These are phyloP conservation scores for Tylopilus plumbeoviolaceoides DNA, from an alignment of 768 basidiomycete genomes.

Conservation along the genomic window DNA sequence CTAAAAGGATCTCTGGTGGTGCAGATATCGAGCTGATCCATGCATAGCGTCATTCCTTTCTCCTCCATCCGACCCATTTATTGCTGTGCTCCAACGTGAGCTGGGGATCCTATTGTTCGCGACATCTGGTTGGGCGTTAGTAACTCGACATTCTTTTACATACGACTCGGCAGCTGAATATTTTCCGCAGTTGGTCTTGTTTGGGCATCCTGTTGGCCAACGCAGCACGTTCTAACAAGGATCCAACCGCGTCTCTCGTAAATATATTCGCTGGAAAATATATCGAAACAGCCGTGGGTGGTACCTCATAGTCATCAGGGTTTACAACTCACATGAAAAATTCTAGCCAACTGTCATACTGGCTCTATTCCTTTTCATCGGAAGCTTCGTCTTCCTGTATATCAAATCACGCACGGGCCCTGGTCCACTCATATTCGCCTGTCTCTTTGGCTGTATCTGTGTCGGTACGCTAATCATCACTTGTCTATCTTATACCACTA, in stretches of 20 bases:
- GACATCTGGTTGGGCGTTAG: slow-evolving; percentile 56
- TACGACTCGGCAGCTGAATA: not conserved
- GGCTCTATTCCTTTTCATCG: slow-evolving; percentile 60
- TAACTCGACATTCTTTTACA: slow-evolving; percentile 4
- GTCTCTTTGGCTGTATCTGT: slow-evolving; percentile 56
- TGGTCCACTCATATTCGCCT: slow-evolving; percentile 57
- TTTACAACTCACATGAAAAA: not conserved
- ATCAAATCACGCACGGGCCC: slow-evolving; percentile 58
- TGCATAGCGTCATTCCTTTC: slow-evolving; percentile 56
- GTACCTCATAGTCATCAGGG: not conserved
- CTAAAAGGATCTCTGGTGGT: not conserved
- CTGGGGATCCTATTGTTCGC: slow-evolving; percentile 48
- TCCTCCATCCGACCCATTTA: slow-evolving; percentile 64
- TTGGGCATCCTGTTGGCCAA: slow-evolving; percentile 62
- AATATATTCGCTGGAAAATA: slow-evolving; percentile 50
- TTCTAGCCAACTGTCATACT: slow-evolving; percentile 54
- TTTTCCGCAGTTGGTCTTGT: slow-evolving; percentile 56
- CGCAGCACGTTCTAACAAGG: slow-evolving; percentile 45
- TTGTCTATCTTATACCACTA: not conserved
- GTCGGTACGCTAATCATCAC: slow-evolving; percentile 38
- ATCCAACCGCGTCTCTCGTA: slow-evolving; percentile 34
- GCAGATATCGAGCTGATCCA: slow-evolving; percentile 1
- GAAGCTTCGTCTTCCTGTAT: slow-evolving; percentile 53
- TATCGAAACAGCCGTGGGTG: slow-evolving; percentile 45
- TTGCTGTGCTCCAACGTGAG: slow-evolving; percentile 66